Conservation (phyloP, 352 stramenopile species). For the Phytophthora chlamydospora region DNA sequence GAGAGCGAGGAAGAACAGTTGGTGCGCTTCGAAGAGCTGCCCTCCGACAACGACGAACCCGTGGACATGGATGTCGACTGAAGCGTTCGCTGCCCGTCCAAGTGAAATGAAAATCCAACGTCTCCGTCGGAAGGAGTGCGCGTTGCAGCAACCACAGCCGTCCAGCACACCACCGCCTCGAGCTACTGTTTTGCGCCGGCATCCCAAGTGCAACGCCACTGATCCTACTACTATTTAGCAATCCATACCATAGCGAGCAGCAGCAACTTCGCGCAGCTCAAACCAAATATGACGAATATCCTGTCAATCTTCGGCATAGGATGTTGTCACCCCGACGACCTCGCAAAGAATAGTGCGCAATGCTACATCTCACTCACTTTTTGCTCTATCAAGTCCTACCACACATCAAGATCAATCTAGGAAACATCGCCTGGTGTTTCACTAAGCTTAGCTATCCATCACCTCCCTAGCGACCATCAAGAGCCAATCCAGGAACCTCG, state of each 20-base stretch:
- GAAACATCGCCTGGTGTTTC: too few species aligned
- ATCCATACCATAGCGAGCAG: slow-evolving; percentile 6
- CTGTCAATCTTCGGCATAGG: too few species aligned
- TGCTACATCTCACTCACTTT: too few species aligned
- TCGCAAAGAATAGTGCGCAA: too few species aligned
- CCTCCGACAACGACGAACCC: slow-evolving; percentile 63
- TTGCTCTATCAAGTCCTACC: too few species aligned
- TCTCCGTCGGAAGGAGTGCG: not conserved
- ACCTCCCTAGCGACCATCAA: too few species aligned
- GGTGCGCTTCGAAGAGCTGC: slow-evolving; percentile 76
- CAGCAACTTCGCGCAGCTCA: slow-evolving; percentile 10
- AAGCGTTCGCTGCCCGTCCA: slow-evolving; percentile 13
- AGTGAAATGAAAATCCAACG: not conserved
- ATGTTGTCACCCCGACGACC: too few species aligned
- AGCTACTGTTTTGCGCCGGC: slow-evolving; percentile 16
- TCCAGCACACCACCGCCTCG: not conserved
- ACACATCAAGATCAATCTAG: too few species aligned
- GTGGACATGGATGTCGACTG: slow-evolving; percentile 87
- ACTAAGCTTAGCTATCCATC: too few species aligned
- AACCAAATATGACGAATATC: slow-evolving; percentile 1
- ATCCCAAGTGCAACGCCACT: not conserved
- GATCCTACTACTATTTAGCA: slow-evolving; percentile 31
- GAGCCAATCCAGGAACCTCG: too few species aligned
- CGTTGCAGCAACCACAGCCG: too few species aligned
- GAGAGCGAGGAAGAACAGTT: slow-evolving; percentile 45